Base-by-base conservation (phyloP, 371 early-diverging fungal genomes). In the Apophysomyces variabilis region DNA sequence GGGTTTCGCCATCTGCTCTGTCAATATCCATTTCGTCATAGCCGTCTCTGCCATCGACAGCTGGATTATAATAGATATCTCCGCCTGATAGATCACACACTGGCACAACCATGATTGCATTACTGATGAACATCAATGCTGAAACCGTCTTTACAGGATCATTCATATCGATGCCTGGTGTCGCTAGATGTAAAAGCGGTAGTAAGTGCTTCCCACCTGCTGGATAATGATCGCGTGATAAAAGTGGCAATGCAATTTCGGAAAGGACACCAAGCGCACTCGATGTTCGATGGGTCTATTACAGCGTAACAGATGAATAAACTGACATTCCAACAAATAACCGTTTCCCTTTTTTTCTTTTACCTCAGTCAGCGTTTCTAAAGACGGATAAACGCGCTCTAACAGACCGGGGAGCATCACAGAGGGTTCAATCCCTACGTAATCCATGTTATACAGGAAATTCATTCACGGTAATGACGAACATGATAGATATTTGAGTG, bases 101-200 rank as follows among this genome's bases (percentile, higher is more conserved):
- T 0, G 94, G 93, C 0, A 92, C 85, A 6, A 79, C 74, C 73
- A 89, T 77, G 9, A 90, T 57, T n/a, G 87, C 83, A 35, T 80
- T 81, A 0, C 84, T 80, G n/a, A 95, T 79, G 73, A 96, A 96
- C 69, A 91, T 68, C 16, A 94, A 66, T 0, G 96, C 83, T 18
- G 85, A 76, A 57, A 85, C 82, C 1, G 96, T 86, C 74, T 96
- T 97, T 47, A 76, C 75, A 1, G 92, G 89, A 63, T 97, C 97
- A 70, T 96, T 96, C 75, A 94, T 80, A 68, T 97, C 96, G 21
- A 97, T 91, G 14, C 96, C 97, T 0, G 96, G 96, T 8, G 94
- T 85, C 1, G 87, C 85, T 1, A 95, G 76, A 54, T 88, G 86
- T 43, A 97, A 72, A 56, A 97, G 74, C 6, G 90, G 87, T 0